These are phyloP conservation scores for Phenoliferia sp. DNA, from an alignment of 1,284 basidiomycete genomes.

Conservation along the genomic window DNA sequence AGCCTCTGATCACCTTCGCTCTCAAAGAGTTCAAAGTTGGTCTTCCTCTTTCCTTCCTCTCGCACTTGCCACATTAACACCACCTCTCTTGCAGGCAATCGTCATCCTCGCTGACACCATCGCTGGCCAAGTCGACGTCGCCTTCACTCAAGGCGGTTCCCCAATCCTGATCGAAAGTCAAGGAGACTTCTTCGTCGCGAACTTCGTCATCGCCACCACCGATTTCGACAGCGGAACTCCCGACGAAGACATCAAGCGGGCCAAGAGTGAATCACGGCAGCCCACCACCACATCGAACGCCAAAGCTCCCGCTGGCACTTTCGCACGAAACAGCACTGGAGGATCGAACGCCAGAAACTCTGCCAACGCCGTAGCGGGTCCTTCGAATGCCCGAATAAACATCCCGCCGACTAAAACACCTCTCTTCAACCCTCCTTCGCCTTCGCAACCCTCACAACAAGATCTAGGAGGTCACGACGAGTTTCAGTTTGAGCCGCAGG, in stretches of 20 bases:
- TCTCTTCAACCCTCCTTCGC: slow-evolving; percentile 23
- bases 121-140: slow-evolving; percentile 3
- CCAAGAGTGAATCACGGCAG: neutral
- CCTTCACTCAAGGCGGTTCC: slow-evolving; percentile 25
- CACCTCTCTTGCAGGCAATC: slow-evolving; percentile 15
- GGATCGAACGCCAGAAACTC: neutral
- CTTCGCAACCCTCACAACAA: neutral
- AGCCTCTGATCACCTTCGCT: slow-evolving; percentile 19
- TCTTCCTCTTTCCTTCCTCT: neutral
- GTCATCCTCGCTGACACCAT: slow-evolving; percentile 22
- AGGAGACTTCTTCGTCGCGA: slow-evolving; percentile 8
- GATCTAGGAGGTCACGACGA: slow-evolving; percentile 12
- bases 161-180: slow-evolving; percentile 19
- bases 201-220: slow-evolving; percentile 30
- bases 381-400: neutral
- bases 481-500: slow-evolving; percentile 10
- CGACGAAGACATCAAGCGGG: neutral
- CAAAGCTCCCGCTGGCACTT: neutral
- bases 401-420: neutral
- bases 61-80: neutral
- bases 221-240: slow-evolving; percentile 18
- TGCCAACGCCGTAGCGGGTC: neutral
- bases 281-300: neutral
- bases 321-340: neutral
- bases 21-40: slow-evolving; percentile 30